Conservation (phyloP, 371 early-diverging fungal species). For the Actinomortierella wolfii region DNA sequence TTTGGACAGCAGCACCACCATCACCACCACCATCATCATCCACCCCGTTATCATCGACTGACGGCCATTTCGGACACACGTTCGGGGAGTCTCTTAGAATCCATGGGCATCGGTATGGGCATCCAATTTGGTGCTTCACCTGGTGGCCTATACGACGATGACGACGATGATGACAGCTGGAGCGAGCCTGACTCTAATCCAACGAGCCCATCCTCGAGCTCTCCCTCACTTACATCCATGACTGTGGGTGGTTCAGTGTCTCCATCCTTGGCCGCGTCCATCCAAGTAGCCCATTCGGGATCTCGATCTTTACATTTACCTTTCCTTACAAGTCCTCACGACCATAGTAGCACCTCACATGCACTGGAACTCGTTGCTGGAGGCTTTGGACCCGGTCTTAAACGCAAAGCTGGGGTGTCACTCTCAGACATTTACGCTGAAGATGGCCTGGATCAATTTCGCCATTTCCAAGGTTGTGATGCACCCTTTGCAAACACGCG, state of each 20-base stretch:
- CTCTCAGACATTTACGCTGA: constrained; percentile 30
- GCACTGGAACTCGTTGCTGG: constrained; percentile 22
- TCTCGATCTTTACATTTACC: constrained; percentile 4
- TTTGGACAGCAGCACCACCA: no score
- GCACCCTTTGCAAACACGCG: constrained; percentile 17
- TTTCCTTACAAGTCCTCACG: constrained; percentile 1
- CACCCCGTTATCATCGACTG: no score
- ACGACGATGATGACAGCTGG: constrained; percentile 17
- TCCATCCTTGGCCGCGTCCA: constrained; percentile 5
- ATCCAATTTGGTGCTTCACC: constrained; percentile 56
- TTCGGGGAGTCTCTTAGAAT: no score
- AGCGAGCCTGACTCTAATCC: constrained; percentile 26
- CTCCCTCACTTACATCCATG: constrained; percentile 94
- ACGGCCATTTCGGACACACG: no score
- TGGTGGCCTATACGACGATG: constrained; percentile 64
- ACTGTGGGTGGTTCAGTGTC: constrained; percentile 72
- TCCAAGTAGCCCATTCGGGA: constrained; percentile 1
- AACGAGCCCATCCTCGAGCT: constrained; percentile 54
- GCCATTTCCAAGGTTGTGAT: constrained; percentile 2
- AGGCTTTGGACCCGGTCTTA: constrained; percentile 7
- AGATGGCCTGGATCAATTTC: background rate
- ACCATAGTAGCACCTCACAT: constrained; percentile 10
- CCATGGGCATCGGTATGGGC: no score
- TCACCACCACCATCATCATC: no score
- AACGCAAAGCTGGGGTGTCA: constrained; percentile 34